These are phyloP conservation scores for Leucosporidium scottii DNA, from an alignment of 768 basidiomycete species.

Conservation along the genomic window DNA sequence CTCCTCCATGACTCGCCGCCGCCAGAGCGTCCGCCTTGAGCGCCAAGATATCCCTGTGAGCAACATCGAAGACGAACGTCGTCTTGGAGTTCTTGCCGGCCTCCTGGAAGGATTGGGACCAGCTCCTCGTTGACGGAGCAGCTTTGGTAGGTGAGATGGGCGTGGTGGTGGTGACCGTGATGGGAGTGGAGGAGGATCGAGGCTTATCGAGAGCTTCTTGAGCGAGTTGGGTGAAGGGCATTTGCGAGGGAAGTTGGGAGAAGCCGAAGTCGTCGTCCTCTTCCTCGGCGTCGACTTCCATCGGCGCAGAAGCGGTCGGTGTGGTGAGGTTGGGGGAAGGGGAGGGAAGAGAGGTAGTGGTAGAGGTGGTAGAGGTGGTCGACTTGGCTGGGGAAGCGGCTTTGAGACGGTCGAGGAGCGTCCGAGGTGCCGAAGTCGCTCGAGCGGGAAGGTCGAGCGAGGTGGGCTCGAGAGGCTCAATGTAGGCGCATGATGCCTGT, in stretches of 20 bases:
- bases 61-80: slow-evolving; percentile 21
- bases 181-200: background rate
- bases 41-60: slow-evolving; percentile 9
- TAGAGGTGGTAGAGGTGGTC: background rate
- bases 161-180: background rate
- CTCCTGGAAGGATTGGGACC: background rate
- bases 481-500: slow-evolving; percentile 21
- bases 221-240: background rate
- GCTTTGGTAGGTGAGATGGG: background rate
- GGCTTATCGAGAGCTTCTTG: background rate
- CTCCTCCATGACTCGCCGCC: background rate
- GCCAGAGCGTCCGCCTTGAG: slow-evolving; percentile 20
- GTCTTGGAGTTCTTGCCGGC: background rate
- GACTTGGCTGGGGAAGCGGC: no score
- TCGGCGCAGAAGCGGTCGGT: background rate
- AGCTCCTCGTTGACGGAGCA: background rate
- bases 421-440: background rate
- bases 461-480: slow-evolving; percentile 6
- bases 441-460: background rate
- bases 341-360: background rate
- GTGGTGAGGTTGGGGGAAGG: slow-evolving; percentile 2
- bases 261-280: background rate
- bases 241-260: background rate
- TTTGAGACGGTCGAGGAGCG: background rate
- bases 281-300: background rate